phyloP scores from a whole-genome alignment of 345 rosid genomes.

The thale cress (Arabidopsis thaliana) region TAIR10.1 NC_003075.7:7535001-7535500 shows the following conservation, averaged over 20 bases:
- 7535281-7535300: not conserved
- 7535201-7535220: slow-evolving; percentile 70
- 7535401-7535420: slow-evolving; percentile 71
- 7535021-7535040: slow-evolving; percentile 75
- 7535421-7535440: slow-evolving; percentile 54
- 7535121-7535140: not conserved
- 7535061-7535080: slow-evolving; percentile 77
- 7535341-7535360: slow-evolving; percentile 48
- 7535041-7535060: slow-evolving; percentile 69
- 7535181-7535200: slow-evolving; percentile 56
- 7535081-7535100: slow-evolving; percentile 76
- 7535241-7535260: slow-evolving; percentile 70
- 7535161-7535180: slow-evolving; percentile 15
- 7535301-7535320: slow-evolving; percentile 1
- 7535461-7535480: slow-evolving; percentile 3
- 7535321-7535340: not conserved
- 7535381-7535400: slow-evolving; percentile 74
- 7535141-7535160: slow-evolving; percentile 6
- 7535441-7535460: slow-evolving; percentile 50
- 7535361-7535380: slow-evolving; percentile 60
- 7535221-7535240: slow-evolving; percentile 74
- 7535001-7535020: slow-evolving; percentile 71
- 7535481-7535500: slow-evolving; percentile 6
- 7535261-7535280: slow-evolving; percentile 51
- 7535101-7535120: slow-evolving; percentile 60